phyloP scores from a whole-genome alignment of 2,329 filamentous ascomycete species.

The Cordyceps farinosa region DNA sequence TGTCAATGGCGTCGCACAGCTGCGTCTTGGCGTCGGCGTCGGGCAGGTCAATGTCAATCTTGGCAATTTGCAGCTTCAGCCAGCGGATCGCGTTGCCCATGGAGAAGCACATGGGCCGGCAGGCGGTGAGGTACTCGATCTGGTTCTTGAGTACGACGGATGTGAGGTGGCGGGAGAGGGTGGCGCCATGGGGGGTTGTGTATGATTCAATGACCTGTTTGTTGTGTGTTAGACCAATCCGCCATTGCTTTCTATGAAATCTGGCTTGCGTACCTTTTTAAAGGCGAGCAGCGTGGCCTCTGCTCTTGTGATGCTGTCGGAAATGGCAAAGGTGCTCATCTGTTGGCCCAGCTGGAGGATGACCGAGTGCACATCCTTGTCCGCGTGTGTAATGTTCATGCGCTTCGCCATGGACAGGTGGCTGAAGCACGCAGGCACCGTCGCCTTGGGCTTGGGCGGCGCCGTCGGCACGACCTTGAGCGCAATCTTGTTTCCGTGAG shows the following conservation, averaged over 20 bases:
- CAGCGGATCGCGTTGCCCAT: constrained; percentile 97
- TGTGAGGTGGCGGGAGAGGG: constrained; percentile 85
- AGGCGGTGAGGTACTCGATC: constrained; percentile 90
- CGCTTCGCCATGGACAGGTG: constrained; percentile 70
- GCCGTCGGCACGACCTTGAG: constrained; percentile 38
- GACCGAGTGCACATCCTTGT: constrained; percentile 80
- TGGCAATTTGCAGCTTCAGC: constrained; percentile 88
- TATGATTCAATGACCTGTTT: constrained; percentile 85
- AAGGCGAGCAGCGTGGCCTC: constrained; percentile 86
- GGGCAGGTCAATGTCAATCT: constrained; percentile 79
- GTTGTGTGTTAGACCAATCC: neutral
- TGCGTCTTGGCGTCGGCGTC: constrained; percentile 78
- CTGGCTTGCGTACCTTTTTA: constrained; percentile 59
- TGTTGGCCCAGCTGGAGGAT: constrained; percentile 84
- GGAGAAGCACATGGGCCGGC: constrained; percentile 90
- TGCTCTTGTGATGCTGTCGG: constrained; percentile 83
- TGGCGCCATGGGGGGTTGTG: constrained; percentile 77
- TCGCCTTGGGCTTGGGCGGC: constrained; percentile 51
- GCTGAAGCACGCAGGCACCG: constrained; percentile 70
- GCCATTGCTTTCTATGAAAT: neutral
- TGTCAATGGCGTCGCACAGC: constrained; percentile 78
- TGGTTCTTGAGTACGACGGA: constrained; percentile 89
- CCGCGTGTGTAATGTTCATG: constrained; percentile 53
- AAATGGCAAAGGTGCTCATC: constrained; percentile 83
- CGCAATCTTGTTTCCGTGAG: constrained; percentile 25